A percentile compares a stretch with the other conserved stretches of the same genome.
phyloP scores from a whole-genome alignment of 139 green algal species.

The Astrephomene gubernaculifera region DNA sequence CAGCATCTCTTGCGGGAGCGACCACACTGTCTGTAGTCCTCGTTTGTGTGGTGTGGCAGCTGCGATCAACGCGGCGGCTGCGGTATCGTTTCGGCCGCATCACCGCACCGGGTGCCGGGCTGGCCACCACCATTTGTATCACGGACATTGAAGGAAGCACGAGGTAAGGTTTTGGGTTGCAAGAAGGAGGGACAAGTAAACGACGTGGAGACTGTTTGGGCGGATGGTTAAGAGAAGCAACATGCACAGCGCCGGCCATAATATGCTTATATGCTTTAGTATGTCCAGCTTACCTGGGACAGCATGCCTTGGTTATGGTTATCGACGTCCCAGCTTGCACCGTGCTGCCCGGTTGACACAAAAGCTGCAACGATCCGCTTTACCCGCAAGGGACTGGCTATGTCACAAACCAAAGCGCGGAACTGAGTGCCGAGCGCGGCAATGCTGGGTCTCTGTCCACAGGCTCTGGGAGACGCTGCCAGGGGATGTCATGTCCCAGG shows the following conservation, averaged over 20 bases:
- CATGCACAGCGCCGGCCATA: background rate
- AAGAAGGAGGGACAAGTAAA: too few species aligned
- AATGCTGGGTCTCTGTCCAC: background rate
- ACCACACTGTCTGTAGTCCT: background rate
- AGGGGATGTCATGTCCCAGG: background rate
- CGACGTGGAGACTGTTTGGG: background rate
- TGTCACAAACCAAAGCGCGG: background rate
- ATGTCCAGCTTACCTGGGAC: background rate
- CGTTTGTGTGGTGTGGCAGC: background rate
- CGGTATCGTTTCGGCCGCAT: background rate
- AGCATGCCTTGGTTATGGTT: background rate
- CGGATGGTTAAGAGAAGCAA: background rate
- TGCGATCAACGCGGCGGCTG: background rate
- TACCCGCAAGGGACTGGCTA: background rate
- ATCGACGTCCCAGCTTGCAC: background rate
- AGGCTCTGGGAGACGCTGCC: conserved; percentile 17
- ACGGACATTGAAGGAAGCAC: background rate
- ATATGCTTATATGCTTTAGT: background rate
- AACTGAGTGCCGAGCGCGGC: background rate
- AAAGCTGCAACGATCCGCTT: background rate
- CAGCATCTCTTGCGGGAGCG: background rate
- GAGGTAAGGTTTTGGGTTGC: background rate
- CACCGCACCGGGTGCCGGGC: background rate
- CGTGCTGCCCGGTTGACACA: background rate
- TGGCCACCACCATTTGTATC: background rate